Conservation (phyloP, 345 rosid species). For the Rhodamnia rubescens region DNA sequence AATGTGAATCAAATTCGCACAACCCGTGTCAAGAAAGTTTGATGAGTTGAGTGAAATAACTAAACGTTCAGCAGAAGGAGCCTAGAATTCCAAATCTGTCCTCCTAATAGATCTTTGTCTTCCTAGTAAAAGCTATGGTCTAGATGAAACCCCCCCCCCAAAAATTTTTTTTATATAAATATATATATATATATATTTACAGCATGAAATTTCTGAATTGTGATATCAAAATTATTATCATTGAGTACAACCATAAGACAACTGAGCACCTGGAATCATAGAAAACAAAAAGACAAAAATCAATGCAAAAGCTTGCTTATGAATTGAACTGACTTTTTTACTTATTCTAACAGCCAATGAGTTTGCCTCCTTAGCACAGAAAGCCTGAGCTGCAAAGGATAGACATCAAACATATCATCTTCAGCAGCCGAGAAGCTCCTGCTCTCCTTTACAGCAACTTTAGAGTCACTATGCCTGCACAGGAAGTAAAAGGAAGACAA, state of each 20-base stretch:
- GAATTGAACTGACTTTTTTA: conserved; percentile 52
- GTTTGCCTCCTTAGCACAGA: conserved; percentile 54
- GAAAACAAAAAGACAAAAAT: not conserved
- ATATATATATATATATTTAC: not conserved
- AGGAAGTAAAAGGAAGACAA: conserved; percentile 2
- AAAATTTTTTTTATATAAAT: too few relatives aligned
- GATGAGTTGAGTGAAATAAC: not conserved
- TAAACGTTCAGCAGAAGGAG: not conserved
- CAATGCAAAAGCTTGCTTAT: not conserved
- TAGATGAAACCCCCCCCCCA: not conserved
- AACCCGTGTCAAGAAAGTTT: too few relatives aligned
- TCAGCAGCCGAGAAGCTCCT: conserved; percentile 68
- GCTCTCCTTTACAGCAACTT: conserved; percentile 50
- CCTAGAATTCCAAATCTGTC: not conserved
- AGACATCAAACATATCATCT: conserved; percentile 91
- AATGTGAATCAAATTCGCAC: too few relatives aligned
- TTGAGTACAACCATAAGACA: not conserved
- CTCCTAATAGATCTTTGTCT: not conserved
- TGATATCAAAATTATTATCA: not conserved
- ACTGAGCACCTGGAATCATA: not conserved
- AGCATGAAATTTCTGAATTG: not conserved
- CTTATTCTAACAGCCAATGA: conserved; percentile 71
- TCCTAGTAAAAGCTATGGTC: not conserved
- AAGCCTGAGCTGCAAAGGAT: conserved; percentile 84
- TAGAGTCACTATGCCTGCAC: conserved; percentile 74